These are phyloP conservation scores for Dryas integrifolia DNA, from an alignment of 331 rosid species.

Conservation along the genomic window DNA sequence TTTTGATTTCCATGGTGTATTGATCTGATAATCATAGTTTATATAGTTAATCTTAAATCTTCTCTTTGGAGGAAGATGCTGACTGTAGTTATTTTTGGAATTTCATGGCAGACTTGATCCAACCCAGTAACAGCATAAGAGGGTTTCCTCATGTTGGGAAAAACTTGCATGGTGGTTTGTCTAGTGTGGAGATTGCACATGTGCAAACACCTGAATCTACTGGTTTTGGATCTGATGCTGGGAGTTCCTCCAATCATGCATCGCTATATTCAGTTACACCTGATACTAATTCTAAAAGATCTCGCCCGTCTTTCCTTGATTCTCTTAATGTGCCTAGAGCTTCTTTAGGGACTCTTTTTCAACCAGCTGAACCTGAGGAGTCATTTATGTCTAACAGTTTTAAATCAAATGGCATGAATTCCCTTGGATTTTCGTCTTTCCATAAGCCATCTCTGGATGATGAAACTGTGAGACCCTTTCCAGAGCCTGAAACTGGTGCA, in stretches of 20 bases:
- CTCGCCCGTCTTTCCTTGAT: constrained; percentile 91
- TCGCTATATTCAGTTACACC: constrained; percentile 36
- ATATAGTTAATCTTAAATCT: background rate
- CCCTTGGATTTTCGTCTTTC: constrained; percentile 39
- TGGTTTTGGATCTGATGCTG: constrained; percentile 36
- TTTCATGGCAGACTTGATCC: constrained; percentile 31
- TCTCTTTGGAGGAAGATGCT: constrained; percentile 23
- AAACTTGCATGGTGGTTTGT: constrained; percentile 31
- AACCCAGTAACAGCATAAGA: constrained; percentile 19
- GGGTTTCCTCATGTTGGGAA: constrained; percentile 37
- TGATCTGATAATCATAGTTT: background rate
- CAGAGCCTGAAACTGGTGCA: constrained; percentile 37
- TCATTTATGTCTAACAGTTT: constrained; percentile 41
- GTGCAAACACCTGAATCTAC: constrained; percentile 44
- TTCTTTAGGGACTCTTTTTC: constrained; percentile 49
- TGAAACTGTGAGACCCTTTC: constrained; percentile 36
- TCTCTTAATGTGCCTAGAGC: constrained; percentile 56
- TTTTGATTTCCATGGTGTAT: constrained; percentile 7
- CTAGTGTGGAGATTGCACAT: constrained; percentile 35
- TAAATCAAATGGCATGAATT: constrained; percentile 40
- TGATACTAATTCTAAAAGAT: constrained; percentile 61
- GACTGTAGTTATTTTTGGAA: constrained; percentile 24
- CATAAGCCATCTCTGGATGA: constrained; percentile 42
- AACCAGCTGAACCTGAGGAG: constrained; percentile 40
- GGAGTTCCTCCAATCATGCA: constrained; percentile 45